Percentiles rank a stretch among this genome's conserved stretches.
These are phyloP conservation scores for Lactarius pseudohatsudake DNA, from an alignment of 768 basidiomycete genomes.

Conservation along the genomic window DNA sequence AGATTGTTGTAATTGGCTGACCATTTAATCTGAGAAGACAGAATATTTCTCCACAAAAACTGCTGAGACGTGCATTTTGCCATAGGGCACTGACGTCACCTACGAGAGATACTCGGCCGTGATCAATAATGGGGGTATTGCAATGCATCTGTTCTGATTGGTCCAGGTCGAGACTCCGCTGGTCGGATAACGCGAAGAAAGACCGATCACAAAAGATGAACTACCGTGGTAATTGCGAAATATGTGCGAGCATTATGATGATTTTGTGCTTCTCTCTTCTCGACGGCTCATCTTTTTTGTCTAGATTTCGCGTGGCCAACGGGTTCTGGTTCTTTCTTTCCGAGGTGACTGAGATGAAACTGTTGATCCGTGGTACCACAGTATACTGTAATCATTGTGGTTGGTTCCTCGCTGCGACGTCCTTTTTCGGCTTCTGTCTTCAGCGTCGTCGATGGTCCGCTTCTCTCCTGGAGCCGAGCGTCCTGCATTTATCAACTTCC, in stretches of 20 bases:
- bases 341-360: not conserved
- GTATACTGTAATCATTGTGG: not conserved
- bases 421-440: too few species aligned
- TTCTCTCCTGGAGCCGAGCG: not conserved
- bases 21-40: not conserved
- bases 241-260: not conserved
- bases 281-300: not conserved
- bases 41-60: not conserved
- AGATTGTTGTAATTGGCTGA: not conserved
- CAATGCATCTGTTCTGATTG: too few species aligned
- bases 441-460: too few species aligned
- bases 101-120: not conserved
- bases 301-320: not conserved
- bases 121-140: too few species aligned
- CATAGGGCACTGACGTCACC: not conserved
- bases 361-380: not conserved
- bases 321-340: not conserved
- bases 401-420: too few species aligned
- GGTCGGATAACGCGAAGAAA: too few species aligned
- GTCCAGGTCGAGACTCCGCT: too few species aligned
- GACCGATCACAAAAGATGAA: too few species aligned
- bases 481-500: constrained; percentile 4
- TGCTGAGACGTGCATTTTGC: not conserved
- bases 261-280: too few species aligned
- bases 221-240: not conserved